These are phyloP conservation scores for Xerocomellus chrysenteron DNA, from an alignment of 768 basidiomycete species.

Conservation along the genomic window DNA sequence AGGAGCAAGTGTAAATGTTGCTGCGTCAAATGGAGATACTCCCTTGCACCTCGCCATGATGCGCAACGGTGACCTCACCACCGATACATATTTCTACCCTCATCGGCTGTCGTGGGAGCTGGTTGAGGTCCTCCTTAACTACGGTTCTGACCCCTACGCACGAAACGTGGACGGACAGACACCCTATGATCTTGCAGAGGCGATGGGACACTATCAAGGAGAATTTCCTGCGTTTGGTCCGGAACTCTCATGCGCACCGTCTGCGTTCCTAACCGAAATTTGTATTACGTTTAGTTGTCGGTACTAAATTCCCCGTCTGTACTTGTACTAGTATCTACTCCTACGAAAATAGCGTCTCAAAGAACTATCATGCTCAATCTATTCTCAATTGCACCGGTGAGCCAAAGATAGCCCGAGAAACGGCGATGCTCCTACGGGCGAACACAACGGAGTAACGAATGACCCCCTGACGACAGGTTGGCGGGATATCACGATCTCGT, in stretches of 20 bases:
- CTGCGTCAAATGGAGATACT: background rate
- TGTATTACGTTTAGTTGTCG: background rate
- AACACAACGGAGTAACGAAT: no score
- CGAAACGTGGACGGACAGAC: background rate
- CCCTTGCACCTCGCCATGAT: background rate
- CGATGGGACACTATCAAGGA: background rate
- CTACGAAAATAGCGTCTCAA: no score
- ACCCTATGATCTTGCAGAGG: background rate
- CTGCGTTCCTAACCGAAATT: background rate
- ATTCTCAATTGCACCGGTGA: no score
- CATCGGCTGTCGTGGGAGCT: background rate
- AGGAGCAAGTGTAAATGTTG: background rate
- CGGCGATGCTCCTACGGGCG: no score
- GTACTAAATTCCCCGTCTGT: no score
- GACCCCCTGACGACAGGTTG: no score
- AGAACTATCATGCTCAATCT: no score
- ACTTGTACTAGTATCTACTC: no score
- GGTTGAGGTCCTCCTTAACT: background rate
- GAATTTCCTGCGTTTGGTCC: constrained; percentile 8
- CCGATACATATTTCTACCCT: background rate
- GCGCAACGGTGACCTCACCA: background rate
- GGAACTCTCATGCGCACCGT: background rate
- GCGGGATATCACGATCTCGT: no score
- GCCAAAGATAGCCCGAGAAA: no score
- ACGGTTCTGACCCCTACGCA: background rate